Base-by-base conservation (phyloP, 768 basidiomycete species). In the Fistulinella prunicolor region DNA sequence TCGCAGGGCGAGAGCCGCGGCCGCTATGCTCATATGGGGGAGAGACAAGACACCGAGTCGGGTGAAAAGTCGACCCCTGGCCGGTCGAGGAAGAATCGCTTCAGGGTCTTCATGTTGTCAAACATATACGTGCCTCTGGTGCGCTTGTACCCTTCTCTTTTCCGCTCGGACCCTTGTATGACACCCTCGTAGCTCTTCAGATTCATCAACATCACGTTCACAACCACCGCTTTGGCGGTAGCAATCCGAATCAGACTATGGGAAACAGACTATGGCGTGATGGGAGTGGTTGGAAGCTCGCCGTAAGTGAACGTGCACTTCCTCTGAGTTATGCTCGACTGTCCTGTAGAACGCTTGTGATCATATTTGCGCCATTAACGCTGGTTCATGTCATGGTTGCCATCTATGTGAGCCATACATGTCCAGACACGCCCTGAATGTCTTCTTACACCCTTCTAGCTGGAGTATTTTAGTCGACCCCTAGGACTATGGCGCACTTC, bases 401-500 rank as follows among this genome's bases (percentile, higher is more conserved):
- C 37, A 82, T 94, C 56, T 94, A 94, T 68, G 89, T 92, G 65
- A 53, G 87, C 22, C 70, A 9, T 29, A 34, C 28, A 46, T 29
- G 23, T 38, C 53, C 24, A 42, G 12, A 42, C 22, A 29, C 48
- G 9, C 54, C 28, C 46, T 57, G n/a, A 7, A 34, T 24, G 4
- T 24, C 40, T 48, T 44, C 59, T 66, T 24, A 56, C 46, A 44
- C 32, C 42, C 17, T 46, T 47, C 21, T 60, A 94, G 91, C 75
- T 93, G 47, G 93, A 95, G 69, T 96, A 96, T 69, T 94, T 94
- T 60, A 88, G 93, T 34, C 82, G 86, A 29, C 93, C 94, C 6
- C 72, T 95, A 20, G 94, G 93, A n/a, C 73, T 95, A 24, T 95
- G 94, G 94, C 77, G 80, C 43, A 92, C 93, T 26, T 90, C 89